Conservation (phyloP, 257 asterid genomes). For the Knoxia roxburghii region DNA sequence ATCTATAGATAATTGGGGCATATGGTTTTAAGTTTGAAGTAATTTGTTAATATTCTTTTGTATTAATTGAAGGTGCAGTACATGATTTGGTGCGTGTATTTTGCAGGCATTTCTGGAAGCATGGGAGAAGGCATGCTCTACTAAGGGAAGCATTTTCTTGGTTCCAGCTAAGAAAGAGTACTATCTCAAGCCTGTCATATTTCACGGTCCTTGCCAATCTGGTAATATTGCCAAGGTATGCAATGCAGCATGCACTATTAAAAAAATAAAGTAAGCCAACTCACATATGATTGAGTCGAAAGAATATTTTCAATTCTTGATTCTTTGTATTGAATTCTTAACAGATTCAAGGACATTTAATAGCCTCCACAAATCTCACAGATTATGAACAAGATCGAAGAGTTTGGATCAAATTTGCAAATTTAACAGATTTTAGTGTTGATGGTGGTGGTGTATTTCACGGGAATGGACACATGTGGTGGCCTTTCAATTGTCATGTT, state of each 20-base stretch:
- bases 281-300: too few species aligned
- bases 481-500: constrained; percentile 71
- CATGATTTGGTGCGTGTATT: too few species aligned
- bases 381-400: constrained; percentile 45
- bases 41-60: too few species aligned
- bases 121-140: constrained; percentile 68
- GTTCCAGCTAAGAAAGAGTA: constrained; percentile 55
- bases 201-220: constrained; percentile 64
- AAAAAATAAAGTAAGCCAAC: too few species aligned
- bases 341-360: constrained; percentile 63
- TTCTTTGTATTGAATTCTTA: too few species aligned
- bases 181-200: constrained; percentile 51
- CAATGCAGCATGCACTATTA: not conserved
- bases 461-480: constrained; percentile 85
- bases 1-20: too few species aligned
- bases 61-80: too few species aligned
- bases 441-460: constrained; percentile 70
- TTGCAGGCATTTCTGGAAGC: constrained; percentile 69
- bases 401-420: constrained; percentile 65
- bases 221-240: constrained; percentile 52
- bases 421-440: constrained; percentile 40
- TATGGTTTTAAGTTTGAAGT: too few species aligned
- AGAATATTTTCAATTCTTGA: too few species aligned
- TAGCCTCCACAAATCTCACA: constrained; percentile 43
- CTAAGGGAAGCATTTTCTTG: constrained; percentile 27